Conservation (phyloP, 768 basidiomycete species). For the Trametes meyenii region DNA sequence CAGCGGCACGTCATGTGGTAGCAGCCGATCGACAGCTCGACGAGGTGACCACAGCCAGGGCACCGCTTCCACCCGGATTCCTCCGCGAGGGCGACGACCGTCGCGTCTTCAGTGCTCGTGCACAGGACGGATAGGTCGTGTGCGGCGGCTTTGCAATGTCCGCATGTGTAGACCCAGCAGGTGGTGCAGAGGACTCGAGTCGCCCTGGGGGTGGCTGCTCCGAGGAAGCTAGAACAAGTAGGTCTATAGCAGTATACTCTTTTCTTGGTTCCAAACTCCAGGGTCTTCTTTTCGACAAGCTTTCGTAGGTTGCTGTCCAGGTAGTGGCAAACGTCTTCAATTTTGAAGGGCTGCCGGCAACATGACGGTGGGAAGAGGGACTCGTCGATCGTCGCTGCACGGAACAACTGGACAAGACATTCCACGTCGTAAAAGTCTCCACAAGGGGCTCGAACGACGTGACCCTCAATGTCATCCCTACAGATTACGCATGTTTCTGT, state of each 20-base stretch:
- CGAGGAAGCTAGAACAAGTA: constrained; percentile 58
- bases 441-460: constrained; percentile 24
- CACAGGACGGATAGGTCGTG: constrained; percentile 46
- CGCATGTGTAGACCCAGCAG: constrained; percentile 49
- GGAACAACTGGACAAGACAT: constrained; percentile 33
- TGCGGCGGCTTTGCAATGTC: constrained; percentile 48
- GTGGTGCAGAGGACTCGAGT: constrained; percentile 38
- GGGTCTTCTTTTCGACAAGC: constrained; percentile 44
- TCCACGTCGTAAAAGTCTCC: constrained; percentile 31
- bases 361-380: constrained; percentile 36
- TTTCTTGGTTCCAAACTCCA: constrained; percentile 49
- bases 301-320: constrained; percentile 16
- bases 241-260: constrained; percentile 55
- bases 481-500: constrained; percentile 24
- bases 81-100: constrained; percentile 47
- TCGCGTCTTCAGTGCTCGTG: constrained; percentile 40
- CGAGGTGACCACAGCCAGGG: constrained; percentile 37
- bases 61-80: constrained; percentile 45
- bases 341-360: constrained; percentile 29
- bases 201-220: constrained; percentile 35
- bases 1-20: constrained; percentile 47
- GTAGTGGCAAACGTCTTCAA: constrained; percentile 21
- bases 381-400: constrained; percentile 32
- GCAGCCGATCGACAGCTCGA: constrained; percentile 39
- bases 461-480: constrained; percentile 17